phyloP scores from a whole-genome alignment of 768 basidiomycete genomes.

The Amanita muscaria region DNA sequence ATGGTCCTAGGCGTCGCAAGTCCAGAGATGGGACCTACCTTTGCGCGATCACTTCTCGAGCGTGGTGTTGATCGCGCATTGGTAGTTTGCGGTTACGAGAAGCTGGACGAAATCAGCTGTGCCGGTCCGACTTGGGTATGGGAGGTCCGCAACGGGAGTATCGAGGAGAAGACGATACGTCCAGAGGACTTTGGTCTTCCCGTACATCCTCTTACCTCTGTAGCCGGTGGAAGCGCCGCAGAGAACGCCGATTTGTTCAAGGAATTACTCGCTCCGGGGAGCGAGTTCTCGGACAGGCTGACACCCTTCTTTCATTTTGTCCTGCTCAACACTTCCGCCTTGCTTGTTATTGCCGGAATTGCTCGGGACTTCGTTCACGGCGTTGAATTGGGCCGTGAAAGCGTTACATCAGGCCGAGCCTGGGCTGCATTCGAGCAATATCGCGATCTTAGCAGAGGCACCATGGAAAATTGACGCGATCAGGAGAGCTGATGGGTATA shows the following conservation, averaged over 20 bases:
- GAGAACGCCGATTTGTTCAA: conserved; percentile 78
- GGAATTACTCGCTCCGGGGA: conserved; percentile 50
- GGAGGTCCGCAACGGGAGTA: conserved; percentile 65
- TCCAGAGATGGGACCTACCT: conserved; percentile 69
- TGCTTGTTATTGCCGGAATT: conserved; percentile 77
- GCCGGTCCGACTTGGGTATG: conserved; percentile 83
- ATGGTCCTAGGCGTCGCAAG: conserved; percentile 92
- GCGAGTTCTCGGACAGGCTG: conserved; percentile 44
- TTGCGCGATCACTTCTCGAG: conserved; percentile 65
- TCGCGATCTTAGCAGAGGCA: conserved; percentile 31
- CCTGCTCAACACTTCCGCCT: conserved; percentile 80
- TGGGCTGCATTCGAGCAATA: conserved; percentile 50
- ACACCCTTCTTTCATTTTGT: conserved; percentile 78
- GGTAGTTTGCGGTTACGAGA: conserved; percentile 90
- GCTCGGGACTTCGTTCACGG: conserved; percentile 66
- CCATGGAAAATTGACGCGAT: conserved; percentile 3
- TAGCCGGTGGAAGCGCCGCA: conserved; percentile 62
- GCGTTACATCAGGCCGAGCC: conserved; percentile 49
- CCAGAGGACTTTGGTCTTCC: conserved; percentile 74
- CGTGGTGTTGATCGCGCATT: conserved; percentile 75
- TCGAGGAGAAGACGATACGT: conserved; percentile 53
- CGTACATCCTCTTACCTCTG: conserved; percentile 57
- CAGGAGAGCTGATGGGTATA: not conserved
- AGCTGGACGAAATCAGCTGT: conserved; percentile 91
- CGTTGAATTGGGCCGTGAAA: conserved; percentile 54